Evolutionary conservation across 441 rosid species (phyloP), one percentile per base, ranked within the genome.

Genomic region (Metrosideros polymorpha): DNA sequence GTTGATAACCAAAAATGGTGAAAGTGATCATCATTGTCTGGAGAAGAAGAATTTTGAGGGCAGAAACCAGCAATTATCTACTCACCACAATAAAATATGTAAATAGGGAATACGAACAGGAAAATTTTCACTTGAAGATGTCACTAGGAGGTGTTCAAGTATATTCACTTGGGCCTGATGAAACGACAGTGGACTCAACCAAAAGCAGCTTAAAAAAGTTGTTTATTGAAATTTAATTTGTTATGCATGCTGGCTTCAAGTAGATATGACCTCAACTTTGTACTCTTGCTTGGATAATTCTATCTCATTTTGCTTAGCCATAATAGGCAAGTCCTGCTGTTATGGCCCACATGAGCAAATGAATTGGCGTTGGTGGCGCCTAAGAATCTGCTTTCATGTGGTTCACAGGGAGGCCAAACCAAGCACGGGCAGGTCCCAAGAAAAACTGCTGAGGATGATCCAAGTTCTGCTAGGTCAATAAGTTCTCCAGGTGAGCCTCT

Each of bases 401-500:
- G 47, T 88, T 24, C 49, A 30, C 93, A 97, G 98, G 98, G 94
- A 87, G 94, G 92, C 85, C 97, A 92, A 86, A 87, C 82, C 87
- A 97, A 93, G 91, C 91, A 89, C 85, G 89, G 89, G 76, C 91
- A 88, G 87, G 86, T 92, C 39, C 85, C 89, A 9, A 95, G 88
- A 92, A 92, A 90, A 89, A 85, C 92, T 39, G 66, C 89, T 82
- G 94, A 94, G 88, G 89, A 79, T 71, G 94, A 87, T 90, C 89
- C 92, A 83, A 91, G 87, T 86, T 89, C 92, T 22, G 84, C 89
- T 61, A 93, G 89, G 88, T 42, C 85, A 75, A 89, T 59, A 85
- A 92, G 90, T 30, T 85, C 87, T 83, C 89, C 92, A 13, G 89
- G 87, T 53, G 93, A 91, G 83, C 92, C 89, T 84, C 83, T 12